Conservation (phyloP, 495 filamentous ascomycete genomes). For the Immersiella caudata region DNA sequence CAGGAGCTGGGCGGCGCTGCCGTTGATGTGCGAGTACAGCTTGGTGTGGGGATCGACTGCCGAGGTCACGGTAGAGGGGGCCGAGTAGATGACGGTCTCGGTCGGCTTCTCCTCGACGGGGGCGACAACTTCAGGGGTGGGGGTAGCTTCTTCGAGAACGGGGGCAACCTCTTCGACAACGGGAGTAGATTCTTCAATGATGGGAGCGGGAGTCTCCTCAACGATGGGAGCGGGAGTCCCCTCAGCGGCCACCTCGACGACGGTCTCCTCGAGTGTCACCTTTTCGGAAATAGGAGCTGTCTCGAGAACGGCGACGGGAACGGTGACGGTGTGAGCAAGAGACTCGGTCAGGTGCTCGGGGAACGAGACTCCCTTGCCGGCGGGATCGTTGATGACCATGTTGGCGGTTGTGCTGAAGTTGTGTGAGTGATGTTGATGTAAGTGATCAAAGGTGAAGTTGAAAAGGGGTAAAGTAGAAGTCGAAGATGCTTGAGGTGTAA, state of each 20-base stretch:
- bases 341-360: slow-evolving; percentile 1
- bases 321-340: neutral
- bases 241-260: neutral
- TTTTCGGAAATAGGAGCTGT: neutral
- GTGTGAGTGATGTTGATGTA: neutral
- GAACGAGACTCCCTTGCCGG: neutral
- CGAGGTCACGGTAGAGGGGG: slow-evolving; percentile 43
- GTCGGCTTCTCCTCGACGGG: neutral
- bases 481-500: neutral
- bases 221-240: neutral
- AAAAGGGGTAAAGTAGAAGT: neutral
- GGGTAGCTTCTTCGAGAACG: too few relatives aligned
- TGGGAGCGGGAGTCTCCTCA: neutral
- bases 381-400: slow-evolving; percentile 17
- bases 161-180: too few relatives aligned
- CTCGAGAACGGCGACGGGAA: neutral
- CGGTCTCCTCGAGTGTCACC: neutral
- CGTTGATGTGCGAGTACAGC: slow-evolving; percentile 60
- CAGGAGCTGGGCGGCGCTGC: slow-evolving; percentile 48
- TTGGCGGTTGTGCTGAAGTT: neutral
- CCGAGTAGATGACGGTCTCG: neutral
- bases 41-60: slow-evolving; percentile 46
- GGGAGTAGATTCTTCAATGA: too few relatives aligned
- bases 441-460: neutral
- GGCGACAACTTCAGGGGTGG: too few relatives aligned